phyloP scores from a whole-genome alignment of 228 moss, liverwort and hornwort species.

The Sphagnum magellanicum region DNA sequence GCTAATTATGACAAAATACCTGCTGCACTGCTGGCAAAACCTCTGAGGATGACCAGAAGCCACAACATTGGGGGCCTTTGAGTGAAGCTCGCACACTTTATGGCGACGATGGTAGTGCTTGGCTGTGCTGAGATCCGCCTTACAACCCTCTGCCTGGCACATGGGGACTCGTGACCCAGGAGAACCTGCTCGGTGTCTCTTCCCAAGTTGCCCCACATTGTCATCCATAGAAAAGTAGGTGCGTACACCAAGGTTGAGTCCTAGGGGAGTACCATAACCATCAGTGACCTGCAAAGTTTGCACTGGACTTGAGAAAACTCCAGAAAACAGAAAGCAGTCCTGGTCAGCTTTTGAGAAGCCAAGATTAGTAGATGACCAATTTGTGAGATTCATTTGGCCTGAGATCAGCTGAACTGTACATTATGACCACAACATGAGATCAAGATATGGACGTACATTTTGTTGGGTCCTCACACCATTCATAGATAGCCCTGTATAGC shows the following conservation, averaged over 20 bases:
- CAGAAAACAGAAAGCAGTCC: too few relatives aligned
- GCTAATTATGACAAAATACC: conserved; percentile 22
- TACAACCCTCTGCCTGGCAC: conserved; percentile 96
- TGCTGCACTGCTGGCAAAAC: conserved; percentile 98
- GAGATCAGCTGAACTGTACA: too few relatives aligned
- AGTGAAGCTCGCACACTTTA: conserved; percentile 95
- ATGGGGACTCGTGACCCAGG: conserved; percentile 80
- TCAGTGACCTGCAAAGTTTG: conserved; percentile 44
- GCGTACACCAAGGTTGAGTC: conserved; percentile 87
- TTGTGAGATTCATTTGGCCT: too few relatives aligned
- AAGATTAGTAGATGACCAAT: too few relatives aligned
- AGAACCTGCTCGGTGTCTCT: conserved; percentile 60
- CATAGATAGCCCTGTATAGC: too few relatives aligned
- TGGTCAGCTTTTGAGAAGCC: too few relatives aligned
- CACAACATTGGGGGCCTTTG: conserved; percentile 74
- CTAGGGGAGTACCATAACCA: conserved; percentile 66
- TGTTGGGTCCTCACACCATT: too few relatives aligned
- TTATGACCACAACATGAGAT: too few relatives aligned
- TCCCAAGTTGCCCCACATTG: conserved; percentile 55
- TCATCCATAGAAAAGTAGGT: conserved; percentile 88
- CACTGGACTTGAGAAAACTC: too few relatives aligned
- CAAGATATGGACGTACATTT: too few relatives aligned
- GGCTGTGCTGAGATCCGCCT: conserved; percentile 79
- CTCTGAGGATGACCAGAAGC: conserved; percentile 76
- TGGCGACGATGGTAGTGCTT: conserved; percentile 97